These are phyloP conservation scores for Verticillium nubilum DNA, from an alignment of 2,329 filamentous ascomycete species.

Conservation along the genomic window DNA sequence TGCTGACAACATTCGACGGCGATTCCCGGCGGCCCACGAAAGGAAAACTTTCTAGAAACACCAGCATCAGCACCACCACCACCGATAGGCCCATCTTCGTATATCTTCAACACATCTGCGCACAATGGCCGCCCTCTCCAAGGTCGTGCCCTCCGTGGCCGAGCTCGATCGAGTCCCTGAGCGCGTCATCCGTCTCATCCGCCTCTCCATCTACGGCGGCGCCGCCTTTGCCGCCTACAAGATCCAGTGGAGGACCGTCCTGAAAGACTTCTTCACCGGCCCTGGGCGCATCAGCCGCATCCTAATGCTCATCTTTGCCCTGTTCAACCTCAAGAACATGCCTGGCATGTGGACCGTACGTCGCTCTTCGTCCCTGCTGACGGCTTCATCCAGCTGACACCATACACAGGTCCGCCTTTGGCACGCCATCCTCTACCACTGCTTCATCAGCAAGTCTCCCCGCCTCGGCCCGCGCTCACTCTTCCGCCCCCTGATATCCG, in stretches of 20 bases:
- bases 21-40: neutral
- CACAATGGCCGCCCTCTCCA: slow-evolving; percentile 6
- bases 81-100: neutral
- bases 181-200: slow-evolving; percentile 23
- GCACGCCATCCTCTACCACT: slow-evolving; percentile 50
- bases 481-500: slow-evolving; percentile 66
- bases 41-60: neutral
- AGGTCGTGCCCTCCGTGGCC: slow-evolving; percentile 15
- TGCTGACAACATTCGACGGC: neutral
- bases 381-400: neutral
- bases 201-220: slow-evolving; percentile 34
- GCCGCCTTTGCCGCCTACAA: slow-evolving; percentile 42
- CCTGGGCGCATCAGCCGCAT: slow-evolving; percentile 49
- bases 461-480: slow-evolving; percentile 56
- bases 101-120: too few species aligned
- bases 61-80: neutral
- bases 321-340: slow-evolving; percentile 68
- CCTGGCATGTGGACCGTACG: slow-evolving; percentile 73
- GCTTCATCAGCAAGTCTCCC: slow-evolving; percentile 41
- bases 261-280: slow-evolving; percentile 44
- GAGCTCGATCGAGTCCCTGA: slow-evolving; percentile 11
- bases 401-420: slow-evolving; percentile 48
- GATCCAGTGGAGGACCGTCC: slow-evolving; percentile 32
- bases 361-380: slow-evolving; percentile 5
- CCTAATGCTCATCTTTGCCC: slow-evolving; percentile 46